Conservation (phyloP, 2,329 filamentous ascomycete genomes). For the Hymenoscyphus infarciens region DNA sequence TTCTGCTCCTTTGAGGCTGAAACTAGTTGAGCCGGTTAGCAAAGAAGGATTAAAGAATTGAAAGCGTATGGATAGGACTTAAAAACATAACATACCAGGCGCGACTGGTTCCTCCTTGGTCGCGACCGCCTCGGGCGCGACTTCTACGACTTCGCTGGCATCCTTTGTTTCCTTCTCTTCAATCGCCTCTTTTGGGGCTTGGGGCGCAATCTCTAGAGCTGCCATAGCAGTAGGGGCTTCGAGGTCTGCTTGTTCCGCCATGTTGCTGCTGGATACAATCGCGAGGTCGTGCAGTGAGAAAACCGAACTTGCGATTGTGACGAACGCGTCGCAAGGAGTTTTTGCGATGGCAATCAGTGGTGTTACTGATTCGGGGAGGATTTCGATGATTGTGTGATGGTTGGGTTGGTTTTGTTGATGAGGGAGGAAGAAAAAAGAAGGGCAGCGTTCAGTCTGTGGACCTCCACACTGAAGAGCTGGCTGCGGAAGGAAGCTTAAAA, state of each 20-base stretch:
- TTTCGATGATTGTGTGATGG: constrained; percentile 24
- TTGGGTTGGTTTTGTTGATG: constrained; percentile 11
- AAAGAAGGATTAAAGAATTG: neutral
- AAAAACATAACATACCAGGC: constrained; percentile 22
- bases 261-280: constrained; percentile 28
- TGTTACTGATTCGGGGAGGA: neutral
- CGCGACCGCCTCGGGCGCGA: constrained; percentile 28
- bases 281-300: constrained; percentile 2
- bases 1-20: constrained; percentile 20
- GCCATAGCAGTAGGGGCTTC: constrained; percentile 21
- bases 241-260: constrained; percentile 24
- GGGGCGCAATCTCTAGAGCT: constrained; percentile 15
- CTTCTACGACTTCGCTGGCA: constrained; percentile 13
- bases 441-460: too few relatives aligned
- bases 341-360: constrained; percentile 6
- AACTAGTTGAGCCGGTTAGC: constrained; percentile 24
- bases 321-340: constrained; percentile 5
- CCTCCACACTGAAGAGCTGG: too few relatives aligned
- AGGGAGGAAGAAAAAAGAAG: neutral
- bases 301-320: constrained; percentile 10
- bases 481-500: too few relatives aligned
- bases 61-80: neutral
- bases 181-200: neutral
- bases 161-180: constrained; percentile 20
- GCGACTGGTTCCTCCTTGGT: constrained; percentile 22